These are phyloP conservation scores for Volutella citrinella DNA, from an alignment of 2,329 filamentous ascomycete species.

Conservation along the genomic window DNA sequence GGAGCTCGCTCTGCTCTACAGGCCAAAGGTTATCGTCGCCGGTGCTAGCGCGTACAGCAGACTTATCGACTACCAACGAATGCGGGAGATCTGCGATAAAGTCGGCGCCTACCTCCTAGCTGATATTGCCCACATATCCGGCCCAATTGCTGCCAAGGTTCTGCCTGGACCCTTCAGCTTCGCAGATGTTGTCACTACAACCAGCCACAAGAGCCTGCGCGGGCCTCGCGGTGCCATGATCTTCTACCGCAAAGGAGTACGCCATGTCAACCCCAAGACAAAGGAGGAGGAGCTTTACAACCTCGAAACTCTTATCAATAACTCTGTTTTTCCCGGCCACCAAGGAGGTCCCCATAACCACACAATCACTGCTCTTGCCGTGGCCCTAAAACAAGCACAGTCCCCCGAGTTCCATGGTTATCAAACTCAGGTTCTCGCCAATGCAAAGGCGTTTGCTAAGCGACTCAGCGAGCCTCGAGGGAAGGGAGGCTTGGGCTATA, in stretches of 20 bases:
- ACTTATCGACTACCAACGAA: conserved; percentile 89
- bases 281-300: conserved; percentile 85
- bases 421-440: conserved; percentile 84
- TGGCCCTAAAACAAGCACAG: conserved; percentile 91
- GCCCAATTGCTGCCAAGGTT: conserved; percentile 86
- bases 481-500: conserved; percentile 78
- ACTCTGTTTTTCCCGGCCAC: conserved; percentile 95
- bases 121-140: conserved; percentile 97
- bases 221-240: conserved; percentile 96
- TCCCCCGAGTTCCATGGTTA: conserved; percentile 88
- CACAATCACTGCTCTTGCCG: conserved; percentile 92
- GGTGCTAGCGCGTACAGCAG: conserved; percentile 95
- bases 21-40: conserved; percentile 92
- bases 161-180: conserved; percentile 85
- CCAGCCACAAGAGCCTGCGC: conserved; percentile 94
- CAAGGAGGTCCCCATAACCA: conserved; percentile 99
- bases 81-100: conserved; percentile 89
- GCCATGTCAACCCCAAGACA: conserved; percentile 78
- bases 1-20: conserved; percentile 81
- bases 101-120: conserved; percentile 88
- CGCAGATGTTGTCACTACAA: conserved; percentile 95
- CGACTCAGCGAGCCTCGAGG: conserved; percentile 65
- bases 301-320: conserved; percentile 90
- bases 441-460: conserved; percentile 81
- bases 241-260: conserved; percentile 93